Percentiles rank a stretch among this genome's conserved stretches.
These are phyloP conservation scores for Fusarium pseudonygamai DNA, from an alignment of 2,329 filamentous ascomycete species.

Conservation along the genomic window DNA sequence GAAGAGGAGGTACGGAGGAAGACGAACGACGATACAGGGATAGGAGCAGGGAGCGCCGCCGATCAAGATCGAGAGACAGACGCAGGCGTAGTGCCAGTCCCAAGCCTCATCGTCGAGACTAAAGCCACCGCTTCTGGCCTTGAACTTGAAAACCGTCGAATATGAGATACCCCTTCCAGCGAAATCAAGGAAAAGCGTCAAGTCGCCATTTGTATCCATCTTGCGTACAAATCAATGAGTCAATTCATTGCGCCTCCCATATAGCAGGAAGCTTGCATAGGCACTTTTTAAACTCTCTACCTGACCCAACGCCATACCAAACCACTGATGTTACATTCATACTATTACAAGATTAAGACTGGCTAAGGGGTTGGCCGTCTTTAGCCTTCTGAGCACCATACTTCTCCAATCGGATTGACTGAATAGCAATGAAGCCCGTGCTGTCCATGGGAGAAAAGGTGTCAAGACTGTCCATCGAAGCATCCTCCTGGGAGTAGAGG, in stretches of 20 bases:
- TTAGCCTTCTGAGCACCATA: constrained; percentile 47
- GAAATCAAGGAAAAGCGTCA: background rate
- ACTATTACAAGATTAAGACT: constrained; percentile 7
- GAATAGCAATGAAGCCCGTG: constrained; percentile 66
- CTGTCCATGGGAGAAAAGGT: constrained; percentile 76
- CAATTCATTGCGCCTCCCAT: background rate
- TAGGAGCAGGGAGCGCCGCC: constrained; percentile 35
- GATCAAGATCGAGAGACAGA: constrained; percentile 34
- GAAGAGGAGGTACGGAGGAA: constrained; percentile 15
- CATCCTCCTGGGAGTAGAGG: constrained; percentile 61
- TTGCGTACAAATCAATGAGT: background rate
- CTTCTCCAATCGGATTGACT: constrained; percentile 57
- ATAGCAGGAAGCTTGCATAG: background rate
- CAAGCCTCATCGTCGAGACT: constrained; percentile 21
- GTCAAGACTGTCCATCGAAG: constrained; percentile 63
- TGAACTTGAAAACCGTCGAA: background rate
- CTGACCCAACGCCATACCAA: constrained; percentile 23
- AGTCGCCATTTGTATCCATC: background rate
- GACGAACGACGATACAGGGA: constrained; percentile 29
- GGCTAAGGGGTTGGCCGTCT: constrained; percentile 46
- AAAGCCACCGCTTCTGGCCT: background rate
- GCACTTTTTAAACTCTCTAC: constrained; percentile 4
- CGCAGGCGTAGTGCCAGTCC: constrained; percentile 32
- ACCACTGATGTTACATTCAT: constrained; percentile 20
- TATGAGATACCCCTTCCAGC: constrained; percentile 23